phyloP scores from a whole-genome alignment of 2,329 filamentous ascomycete species.

The Ophiostoma pallidulum region DNA sequence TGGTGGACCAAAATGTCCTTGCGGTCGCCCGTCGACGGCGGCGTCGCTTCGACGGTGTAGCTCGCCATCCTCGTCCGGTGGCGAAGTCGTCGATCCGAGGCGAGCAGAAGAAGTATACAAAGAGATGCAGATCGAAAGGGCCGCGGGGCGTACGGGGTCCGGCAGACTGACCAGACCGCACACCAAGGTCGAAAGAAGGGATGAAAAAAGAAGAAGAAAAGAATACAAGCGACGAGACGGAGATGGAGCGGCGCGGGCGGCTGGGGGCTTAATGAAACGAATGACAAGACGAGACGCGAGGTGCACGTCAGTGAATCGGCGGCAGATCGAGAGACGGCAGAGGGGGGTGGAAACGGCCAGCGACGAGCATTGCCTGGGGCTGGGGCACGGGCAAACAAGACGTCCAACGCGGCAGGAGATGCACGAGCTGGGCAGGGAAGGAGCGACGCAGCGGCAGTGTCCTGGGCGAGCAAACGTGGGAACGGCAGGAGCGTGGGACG shows the following conservation, averaged over 20 bases:
- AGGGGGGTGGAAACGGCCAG: not conserved
- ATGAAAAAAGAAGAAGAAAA: not conserved
- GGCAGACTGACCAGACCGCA: not conserved
- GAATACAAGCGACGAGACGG: not conserved
- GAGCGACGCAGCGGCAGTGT: not conserved
- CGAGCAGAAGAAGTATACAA: not conserved
- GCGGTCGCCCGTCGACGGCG: slow-evolving; percentile 15
- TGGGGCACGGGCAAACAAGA: not conserved
- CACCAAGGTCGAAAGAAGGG: not conserved
- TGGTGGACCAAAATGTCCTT: slow-evolving; percentile 20
- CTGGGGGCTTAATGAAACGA: not conserved
- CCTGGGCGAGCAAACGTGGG: not conserved
- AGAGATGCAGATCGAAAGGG: not conserved
- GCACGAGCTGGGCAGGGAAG: slow-evolving; percentile 1
- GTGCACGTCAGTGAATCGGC: not conserved
- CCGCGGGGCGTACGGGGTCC: not conserved
- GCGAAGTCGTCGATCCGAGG: not conserved
- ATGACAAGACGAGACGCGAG: not conserved
- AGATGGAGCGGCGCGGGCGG: not conserved
- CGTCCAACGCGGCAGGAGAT: slow-evolving; percentile 1
- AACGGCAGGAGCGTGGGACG: not conserved
- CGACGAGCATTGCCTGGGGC: not conserved
- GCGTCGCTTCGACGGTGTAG: slow-evolving; percentile 1
- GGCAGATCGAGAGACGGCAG: not conserved
- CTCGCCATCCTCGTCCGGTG: not conserved